Percentiles rank a stretch among this genome's conserved stretches.
Evolutionary conservation across 345 rosid species (phyloP).

Genomic region (Xanthoceras sorbifolium): DNA sequence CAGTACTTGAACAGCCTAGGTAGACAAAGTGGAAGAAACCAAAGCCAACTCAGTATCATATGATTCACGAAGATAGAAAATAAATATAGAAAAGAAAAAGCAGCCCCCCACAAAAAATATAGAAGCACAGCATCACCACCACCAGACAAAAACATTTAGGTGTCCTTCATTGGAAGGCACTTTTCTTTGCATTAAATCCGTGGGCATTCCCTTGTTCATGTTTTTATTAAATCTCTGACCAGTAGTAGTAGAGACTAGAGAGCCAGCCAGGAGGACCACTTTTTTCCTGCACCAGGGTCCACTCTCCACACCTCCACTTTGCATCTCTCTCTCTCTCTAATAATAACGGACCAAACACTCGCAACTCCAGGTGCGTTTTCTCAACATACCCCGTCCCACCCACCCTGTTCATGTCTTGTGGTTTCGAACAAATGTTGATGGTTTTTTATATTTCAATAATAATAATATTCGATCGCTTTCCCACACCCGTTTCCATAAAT

Average conservation of each 20-base stretch:
- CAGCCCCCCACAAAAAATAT: slow-evolving; percentile 1
- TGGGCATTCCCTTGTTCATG: slow-evolving; percentile 19
- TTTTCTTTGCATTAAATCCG: slow-evolving; percentile 33
- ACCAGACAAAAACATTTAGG: slow-evolving; percentile 10
- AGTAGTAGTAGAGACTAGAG: background rate
- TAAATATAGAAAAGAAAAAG: no score
- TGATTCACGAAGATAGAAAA: background rate
- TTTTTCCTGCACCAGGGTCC: background rate
- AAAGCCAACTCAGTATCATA: slow-evolving; percentile 7
- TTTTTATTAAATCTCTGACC: slow-evolving; percentile 8
- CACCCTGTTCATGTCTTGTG: slow-evolving; percentile 21
- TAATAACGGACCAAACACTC: background rate
- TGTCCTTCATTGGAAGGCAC: slow-evolving; percentile 16
- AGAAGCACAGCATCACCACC: background rate
- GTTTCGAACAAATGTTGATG: slow-evolving; percentile 9
- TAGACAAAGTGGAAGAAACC: no score
- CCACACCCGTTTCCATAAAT: background rate
- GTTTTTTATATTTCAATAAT: background rate
- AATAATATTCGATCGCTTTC: slow-evolving; percentile 6
- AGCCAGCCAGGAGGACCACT: slow-evolving; percentile 18
- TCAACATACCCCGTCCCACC: slow-evolving; percentile 24
- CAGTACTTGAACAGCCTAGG: no score
- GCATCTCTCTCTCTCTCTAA: no score
- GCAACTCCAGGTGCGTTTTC: slow-evolving; percentile 11
- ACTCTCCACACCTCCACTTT: background rate